Conservation (phyloP, 768 basidiomycete species). For the Suillus discolor region DNA sequence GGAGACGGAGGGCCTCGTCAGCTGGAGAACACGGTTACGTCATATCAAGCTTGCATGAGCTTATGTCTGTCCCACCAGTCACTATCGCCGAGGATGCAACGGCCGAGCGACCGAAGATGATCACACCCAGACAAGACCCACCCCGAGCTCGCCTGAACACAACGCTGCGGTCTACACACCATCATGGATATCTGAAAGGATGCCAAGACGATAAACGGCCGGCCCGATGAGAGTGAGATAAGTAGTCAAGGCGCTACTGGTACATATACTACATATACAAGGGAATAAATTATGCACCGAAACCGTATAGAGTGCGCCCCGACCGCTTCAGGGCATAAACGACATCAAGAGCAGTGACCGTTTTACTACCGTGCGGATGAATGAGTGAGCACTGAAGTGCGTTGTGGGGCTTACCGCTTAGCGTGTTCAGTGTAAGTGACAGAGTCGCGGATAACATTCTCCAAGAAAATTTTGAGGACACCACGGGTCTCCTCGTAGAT, state of each 20-base stretch:
- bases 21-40: conserved; percentile 39
- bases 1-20: conserved; percentile 49
- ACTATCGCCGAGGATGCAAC: conserved; percentile 5
- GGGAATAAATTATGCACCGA: conserved; percentile 57
- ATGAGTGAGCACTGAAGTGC: background rate
- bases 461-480: conserved; percentile 90
- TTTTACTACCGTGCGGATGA: conserved; percentile 51
- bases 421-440: conserved; percentile 95
- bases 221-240: background rate
- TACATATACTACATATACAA: conserved; percentile 4
- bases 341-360: conserved; percentile 86
- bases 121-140: background rate
- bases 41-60: conserved; percentile 10
- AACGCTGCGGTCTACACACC: background rate
- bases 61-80: background rate
- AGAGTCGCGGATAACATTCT: conserved; percentile 87
- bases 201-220: background rate
- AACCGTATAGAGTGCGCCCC: conserved; percentile 82
- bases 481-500: conserved; percentile 94
- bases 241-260: background rate
- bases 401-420: conserved; percentile 49
- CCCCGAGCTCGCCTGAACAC: background rate
- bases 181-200: background rate
- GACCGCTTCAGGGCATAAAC: conserved; percentile 76
- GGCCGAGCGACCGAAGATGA: conserved; percentile 7